A percentile compares a stretch with the other conserved stretches of the same genome.
phyloP scores from a whole-genome alignment of 2,329 filamentous ascomycete genomes.

The Pseudohalonectria lignicola region DNA sequence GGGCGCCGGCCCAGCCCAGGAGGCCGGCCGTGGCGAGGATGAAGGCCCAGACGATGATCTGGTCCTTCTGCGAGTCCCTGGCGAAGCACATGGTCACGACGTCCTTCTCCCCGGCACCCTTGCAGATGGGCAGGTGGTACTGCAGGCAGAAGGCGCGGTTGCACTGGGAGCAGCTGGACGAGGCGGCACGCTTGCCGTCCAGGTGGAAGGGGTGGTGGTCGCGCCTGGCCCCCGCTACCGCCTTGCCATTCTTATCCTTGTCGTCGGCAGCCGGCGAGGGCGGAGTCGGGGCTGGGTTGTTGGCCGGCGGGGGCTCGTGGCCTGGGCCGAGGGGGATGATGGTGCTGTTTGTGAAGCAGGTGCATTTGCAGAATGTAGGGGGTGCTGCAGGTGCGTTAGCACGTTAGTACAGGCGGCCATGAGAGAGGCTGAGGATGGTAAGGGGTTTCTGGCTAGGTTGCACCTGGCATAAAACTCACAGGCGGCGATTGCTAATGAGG shows the following conservation, averaged over 20 bases:
- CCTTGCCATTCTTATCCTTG: not conserved
- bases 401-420: not conserved
- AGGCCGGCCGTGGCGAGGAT: conserved; percentile 47
- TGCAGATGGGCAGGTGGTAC: conserved; percentile 50
- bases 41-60: conserved; percentile 55
- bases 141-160: conserved; percentile 56
- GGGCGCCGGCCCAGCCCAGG: conserved; percentile 47
- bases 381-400: conserved; percentile 40
- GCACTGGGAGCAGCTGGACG: conserved; percentile 46
- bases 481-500: conserved; percentile 22
- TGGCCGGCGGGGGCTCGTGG: conserved; percentile 16
- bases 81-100: conserved; percentile 55
- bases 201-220: not conserved
- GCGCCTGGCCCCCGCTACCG: not conserved
- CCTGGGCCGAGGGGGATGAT: conserved; percentile 50
- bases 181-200: conserved; percentile 19
- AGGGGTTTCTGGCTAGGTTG: no score
- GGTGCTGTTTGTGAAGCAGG: conserved; percentile 58
- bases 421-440: no score
- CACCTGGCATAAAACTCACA: conserved; percentile 29
- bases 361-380: conserved; percentile 59
- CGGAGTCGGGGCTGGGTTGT: conserved; percentile 13
- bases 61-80: conserved; percentile 56
- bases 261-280: conserved; percentile 6
- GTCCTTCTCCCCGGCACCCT: conserved; percentile 49